These are phyloP conservation scores for Solanum hybrid DNA, from an alignment of 305 asterid genomes.

Conservation along the genomic window DNA sequence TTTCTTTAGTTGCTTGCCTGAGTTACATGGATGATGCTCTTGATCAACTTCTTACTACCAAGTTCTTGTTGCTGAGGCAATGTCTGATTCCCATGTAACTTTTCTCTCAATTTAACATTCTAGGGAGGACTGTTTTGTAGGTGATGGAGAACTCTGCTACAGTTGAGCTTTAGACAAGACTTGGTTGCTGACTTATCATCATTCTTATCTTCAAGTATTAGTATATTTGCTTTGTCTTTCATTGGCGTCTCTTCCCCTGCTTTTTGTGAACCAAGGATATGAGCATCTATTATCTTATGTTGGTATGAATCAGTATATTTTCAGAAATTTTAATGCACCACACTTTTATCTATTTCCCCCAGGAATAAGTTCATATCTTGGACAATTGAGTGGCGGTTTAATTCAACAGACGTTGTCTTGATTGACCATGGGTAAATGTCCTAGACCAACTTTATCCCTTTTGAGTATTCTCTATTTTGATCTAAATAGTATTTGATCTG, in stretches of 20 bases:
- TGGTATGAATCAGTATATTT: no score
- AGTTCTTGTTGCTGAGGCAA: background rate
- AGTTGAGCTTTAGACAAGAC: background rate
- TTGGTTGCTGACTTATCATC: background rate
- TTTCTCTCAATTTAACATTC: background rate
- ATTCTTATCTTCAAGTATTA: background rate
- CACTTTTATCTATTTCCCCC: constrained; percentile 14
- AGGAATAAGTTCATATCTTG: constrained; percentile 71
- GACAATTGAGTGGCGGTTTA: constrained; percentile 82
- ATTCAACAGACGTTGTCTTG: constrained; percentile 52
- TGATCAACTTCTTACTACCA: background rate
- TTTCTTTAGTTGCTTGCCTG: background rate
- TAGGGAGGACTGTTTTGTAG: background rate
- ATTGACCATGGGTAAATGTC: constrained; percentile 67
- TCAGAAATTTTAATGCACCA: no score
- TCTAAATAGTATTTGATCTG: background rate
- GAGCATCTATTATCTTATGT: no score
- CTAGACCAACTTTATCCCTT: background rate
- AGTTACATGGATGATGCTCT: background rate
- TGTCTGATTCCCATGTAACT: background rate
- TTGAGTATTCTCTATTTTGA: background rate
- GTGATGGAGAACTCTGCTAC: background rate
- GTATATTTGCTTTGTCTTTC: background rate
- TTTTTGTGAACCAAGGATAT: no score
- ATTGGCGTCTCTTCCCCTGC: background rate